Conservation (phyloP, 208 protist genomes). For the Leishmania major region DNA sequence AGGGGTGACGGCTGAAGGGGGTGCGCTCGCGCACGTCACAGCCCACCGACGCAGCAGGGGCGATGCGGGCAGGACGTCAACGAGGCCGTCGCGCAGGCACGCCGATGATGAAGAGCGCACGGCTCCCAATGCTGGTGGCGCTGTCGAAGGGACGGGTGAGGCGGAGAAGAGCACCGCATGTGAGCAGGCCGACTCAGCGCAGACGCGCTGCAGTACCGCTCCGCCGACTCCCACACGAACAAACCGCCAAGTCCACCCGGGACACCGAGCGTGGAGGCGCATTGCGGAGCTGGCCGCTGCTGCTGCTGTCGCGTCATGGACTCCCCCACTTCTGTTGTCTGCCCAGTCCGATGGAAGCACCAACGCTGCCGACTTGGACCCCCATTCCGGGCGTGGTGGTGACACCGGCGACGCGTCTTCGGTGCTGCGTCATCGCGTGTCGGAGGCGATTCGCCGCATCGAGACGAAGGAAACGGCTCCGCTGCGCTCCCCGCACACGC, state of each 20-base stretch:
- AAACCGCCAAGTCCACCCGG: no score
- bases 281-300: neutral
- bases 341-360: neutral
- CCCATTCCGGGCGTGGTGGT: neutral
- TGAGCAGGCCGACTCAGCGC: neutral
- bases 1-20: neutral
- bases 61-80: neutral
- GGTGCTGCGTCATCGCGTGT: conserved; percentile 13
- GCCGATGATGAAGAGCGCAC: neutral
- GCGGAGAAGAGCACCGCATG: neutral
- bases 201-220: neutral
- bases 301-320: neutral
- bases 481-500: neutral
- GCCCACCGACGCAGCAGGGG: neutral
- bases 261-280: neutral
- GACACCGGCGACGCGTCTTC: neutral
- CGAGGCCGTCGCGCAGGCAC: neutral
- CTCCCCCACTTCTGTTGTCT: neutral
- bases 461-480: conserved; percentile 9
- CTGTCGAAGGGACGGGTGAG: neutral
- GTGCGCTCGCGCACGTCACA: neutral
- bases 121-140: neutral
- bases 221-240: neutral
- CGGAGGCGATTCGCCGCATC: conserved; percentile 18
- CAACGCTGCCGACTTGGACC: neutral